Evolutionary conservation across 768 basidiomycete species (phyloP).

Genomic region (Boletus insuetus): DNA sequence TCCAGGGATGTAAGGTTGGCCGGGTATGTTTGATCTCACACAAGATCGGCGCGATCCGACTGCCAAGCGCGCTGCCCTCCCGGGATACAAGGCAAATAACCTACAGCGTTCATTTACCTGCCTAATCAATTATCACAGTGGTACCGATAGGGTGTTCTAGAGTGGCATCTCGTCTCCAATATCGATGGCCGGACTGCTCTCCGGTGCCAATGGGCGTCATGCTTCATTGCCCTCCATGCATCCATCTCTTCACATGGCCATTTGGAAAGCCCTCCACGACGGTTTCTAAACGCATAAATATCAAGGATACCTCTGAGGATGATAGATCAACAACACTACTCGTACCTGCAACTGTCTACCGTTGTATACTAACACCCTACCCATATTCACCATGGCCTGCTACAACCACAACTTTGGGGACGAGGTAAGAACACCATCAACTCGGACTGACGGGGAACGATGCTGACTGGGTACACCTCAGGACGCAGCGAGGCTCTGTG

Average conservation of each 20-base stretch:
- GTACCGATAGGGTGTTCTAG: conserved; percentile 10
- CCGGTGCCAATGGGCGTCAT: conserved; percentile 15
- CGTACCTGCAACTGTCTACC: neutral
- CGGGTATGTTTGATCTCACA: conserved; percentile 5
- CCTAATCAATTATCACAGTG: conserved; percentile 1
- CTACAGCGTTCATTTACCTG: conserved; percentile 2
- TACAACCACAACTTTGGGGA: conserved; percentile 12
- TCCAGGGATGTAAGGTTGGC: conserved; percentile 2
- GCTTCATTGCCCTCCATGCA: conserved; percentile 13
- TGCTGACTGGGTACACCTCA: conserved; percentile 5
- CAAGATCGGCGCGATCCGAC: neutral
- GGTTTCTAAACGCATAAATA: conserved; percentile 19
- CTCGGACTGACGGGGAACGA: neutral
- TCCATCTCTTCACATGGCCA: conserved; percentile 15
- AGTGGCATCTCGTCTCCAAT: conserved; percentile 5
- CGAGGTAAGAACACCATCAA: conserved; percentile 1
- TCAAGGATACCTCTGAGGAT: neutral
- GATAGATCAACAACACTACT: conserved; percentile 5
- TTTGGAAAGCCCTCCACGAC: conserved; percentile 20
- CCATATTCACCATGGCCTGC: conserved; percentile 1
- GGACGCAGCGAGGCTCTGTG: conserved; percentile 4
- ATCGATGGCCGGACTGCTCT: conserved; percentile 10
- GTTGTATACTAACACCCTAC: neutral
- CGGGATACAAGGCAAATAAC: conserved; percentile 7
- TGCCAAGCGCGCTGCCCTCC: neutral